Evolutionary conservation across 2,329 filamentous ascomycete genomes (phyloP).

Genomic region (Piedraia hortae): DNA sequence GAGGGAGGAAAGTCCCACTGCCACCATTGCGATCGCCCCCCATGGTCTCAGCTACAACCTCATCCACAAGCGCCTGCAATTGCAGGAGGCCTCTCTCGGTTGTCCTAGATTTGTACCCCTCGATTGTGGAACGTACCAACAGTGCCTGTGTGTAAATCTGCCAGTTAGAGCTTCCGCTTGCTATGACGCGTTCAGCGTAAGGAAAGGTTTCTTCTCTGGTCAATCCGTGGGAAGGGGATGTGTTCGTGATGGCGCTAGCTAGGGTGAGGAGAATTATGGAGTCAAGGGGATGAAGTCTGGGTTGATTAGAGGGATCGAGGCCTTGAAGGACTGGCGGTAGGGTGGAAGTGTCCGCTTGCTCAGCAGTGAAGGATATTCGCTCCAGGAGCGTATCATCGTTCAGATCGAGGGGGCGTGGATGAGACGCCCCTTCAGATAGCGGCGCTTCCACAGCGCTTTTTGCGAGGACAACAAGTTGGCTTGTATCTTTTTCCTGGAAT

Average conservation of each 20-base stretch:
- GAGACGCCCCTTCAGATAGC: constrained; percentile 1
- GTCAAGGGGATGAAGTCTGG: constrained; percentile 54
- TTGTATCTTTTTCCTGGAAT: constrained; percentile 53
- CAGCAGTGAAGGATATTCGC: constrained; percentile 48
- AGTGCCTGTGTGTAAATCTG: constrained; percentile 90
- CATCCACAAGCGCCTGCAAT: constrained; percentile 82
- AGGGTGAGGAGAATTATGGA: constrained; percentile 58
- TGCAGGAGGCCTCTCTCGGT: constrained; percentile 75
- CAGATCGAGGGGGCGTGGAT: constrained; percentile 34
- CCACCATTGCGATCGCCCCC: constrained; percentile 5
- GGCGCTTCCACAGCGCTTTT: constrained; percentile 27
- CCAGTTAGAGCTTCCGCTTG: constrained; percentile 84
- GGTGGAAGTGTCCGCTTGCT: constrained; percentile 14
- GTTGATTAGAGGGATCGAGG: constrained; percentile 54
- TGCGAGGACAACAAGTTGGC: constrained; percentile 74
- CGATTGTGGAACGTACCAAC: constrained; percentile 67
- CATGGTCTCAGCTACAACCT: constrained; percentile 67
- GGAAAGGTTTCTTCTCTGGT: constrained; percentile 85
- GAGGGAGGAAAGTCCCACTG: constrained; percentile 38
- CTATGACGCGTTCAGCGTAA: constrained; percentile 65
- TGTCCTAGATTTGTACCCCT: constrained; percentile 64
- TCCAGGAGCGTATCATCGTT: constrained; percentile 89
- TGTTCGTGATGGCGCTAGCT: constrained; percentile 75
- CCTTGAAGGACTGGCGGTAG: constrained; percentile 34
- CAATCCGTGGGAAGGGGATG: constrained; percentile 54